Evolutionary conservation across 2,329 filamentous ascomycete species (phyloP), one percentile per base, ranked within the genome.

Genomic region (Penicillium sp.): DNA sequence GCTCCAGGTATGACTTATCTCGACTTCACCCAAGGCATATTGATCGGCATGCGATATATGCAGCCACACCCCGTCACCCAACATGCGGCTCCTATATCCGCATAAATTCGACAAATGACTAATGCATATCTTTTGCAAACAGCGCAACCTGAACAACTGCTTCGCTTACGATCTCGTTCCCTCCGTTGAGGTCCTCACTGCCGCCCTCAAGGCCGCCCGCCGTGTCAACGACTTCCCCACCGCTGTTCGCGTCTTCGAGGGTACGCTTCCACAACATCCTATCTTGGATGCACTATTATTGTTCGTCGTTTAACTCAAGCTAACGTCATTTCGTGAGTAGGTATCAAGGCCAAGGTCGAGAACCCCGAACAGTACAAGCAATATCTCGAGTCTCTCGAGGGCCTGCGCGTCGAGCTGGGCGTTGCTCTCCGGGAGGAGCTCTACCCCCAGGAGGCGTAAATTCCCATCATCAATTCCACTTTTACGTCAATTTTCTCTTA

Each of bases 151-250:
- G 74, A 99, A 99, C 88, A 99, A 99, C 82, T 93, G 91, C 76
- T 99, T 99, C 81, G 94, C 94, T 74, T 99, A 99, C 88, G 94
- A 99, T 87, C 88, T 99, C 72, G 94, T 99, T 66, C 94, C 95
- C 73, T 94, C 93, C 42, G 87, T 93, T 63, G 86, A 90, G 67
- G 94, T 99, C 74, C 85, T 97, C 77, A 86, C 85, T 70, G 92
- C 94, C 70, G 94, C 94, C 63, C 86, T 99, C 70, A 91, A 88
- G 80, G 94, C 94, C 69, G 94, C 94, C 67, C 85, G 94, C 77
- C 86, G 94, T 77, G 94, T 99, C 75, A 97, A 99, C 79, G 94
- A 99, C 83, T 97, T 88, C 82, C 94, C 94, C 66, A 99, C 94
- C 65, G 94, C 94, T 69, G 94, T 99, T 73, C 90, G 94, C 74